phyloP scores from a whole-genome alignment of 202 grass and related monocot species.

The Carex sylvatica region DNA sequence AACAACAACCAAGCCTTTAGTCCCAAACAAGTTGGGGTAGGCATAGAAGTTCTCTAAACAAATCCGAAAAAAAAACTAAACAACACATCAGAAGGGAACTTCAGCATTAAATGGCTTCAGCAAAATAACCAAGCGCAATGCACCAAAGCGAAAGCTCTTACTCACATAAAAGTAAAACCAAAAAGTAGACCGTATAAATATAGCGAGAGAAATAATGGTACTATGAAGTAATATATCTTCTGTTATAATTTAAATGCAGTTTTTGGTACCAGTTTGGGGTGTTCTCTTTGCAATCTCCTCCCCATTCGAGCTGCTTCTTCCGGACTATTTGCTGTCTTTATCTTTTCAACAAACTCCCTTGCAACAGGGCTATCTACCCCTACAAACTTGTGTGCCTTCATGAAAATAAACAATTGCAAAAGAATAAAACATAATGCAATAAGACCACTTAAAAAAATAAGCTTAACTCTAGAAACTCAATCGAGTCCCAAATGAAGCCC shows the following conservation, averaged over 20 bases:
- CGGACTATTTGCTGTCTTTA: conserved; percentile 77
- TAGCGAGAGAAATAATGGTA: background rate
- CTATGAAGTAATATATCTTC: background rate
- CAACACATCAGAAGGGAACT: background rate
- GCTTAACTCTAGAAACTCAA: background rate
- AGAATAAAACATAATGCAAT: background rate
- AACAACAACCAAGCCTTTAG: no score
- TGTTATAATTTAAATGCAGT: background rate
- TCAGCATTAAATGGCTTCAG: background rate
- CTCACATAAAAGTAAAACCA: background rate
- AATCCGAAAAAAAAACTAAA: background rate
- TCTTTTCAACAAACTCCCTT: conserved; percentile 56
- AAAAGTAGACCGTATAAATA: background rate
- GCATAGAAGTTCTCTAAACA: background rate
- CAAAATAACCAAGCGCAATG: background rate
- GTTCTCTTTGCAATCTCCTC: conserved; percentile 76
- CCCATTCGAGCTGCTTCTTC: conserved; percentile 90
- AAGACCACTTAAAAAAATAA: background rate
- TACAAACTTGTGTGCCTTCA: conserved; percentile 83
- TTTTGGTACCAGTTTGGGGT: conserved; percentile 58
- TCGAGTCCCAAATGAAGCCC: background rate
- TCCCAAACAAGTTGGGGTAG: no score
- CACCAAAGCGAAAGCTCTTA: background rate
- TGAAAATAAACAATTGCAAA: conserved; percentile 18
- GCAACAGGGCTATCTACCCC: conserved; percentile 55